A percentile compares a stretch with the other conserved stretches of the same genome.
These are phyloP conservation scores for Picea engelmannii DNA, from an alignment of 83 land plant species.

Conservation along the genomic window DNA sequence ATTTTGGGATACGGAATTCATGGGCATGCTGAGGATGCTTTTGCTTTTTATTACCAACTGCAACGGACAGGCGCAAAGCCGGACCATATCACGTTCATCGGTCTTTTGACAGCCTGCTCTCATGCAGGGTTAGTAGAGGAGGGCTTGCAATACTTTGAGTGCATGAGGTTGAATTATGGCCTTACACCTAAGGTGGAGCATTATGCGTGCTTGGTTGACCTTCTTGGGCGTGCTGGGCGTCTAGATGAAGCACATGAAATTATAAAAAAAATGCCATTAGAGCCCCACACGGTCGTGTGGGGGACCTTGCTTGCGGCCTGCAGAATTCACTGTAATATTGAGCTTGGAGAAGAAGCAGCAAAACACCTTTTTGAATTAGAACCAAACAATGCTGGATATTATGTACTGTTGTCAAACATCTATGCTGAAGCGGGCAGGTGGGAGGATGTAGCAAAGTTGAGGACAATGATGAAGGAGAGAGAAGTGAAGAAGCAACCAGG, in stretches of 20 bases:
- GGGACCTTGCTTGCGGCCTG: background rate
- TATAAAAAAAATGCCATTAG: background rate
- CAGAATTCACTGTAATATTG: too few relatives aligned
- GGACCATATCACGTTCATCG: conserved; percentile 30
- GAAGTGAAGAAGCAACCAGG: too few relatives aligned
- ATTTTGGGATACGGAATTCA: background rate
- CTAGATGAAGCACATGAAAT: background rate
- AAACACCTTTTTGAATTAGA: too few relatives aligned
- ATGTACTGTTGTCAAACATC: too few relatives aligned
- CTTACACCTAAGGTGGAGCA: background rate
- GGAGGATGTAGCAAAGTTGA: too few relatives aligned
- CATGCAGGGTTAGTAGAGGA: background rate
- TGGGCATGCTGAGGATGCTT: conserved; percentile 29
- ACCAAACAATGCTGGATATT: too few relatives aligned
- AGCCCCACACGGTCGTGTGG: background rate
- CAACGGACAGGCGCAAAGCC: conserved; percentile 32
- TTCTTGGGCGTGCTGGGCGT: background rate
- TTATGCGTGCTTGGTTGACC: background rate
- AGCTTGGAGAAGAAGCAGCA: too few relatives aligned
- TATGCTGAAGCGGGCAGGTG: too few relatives aligned
- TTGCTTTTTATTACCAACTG: conserved; percentile 28
- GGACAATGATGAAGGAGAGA: too few relatives aligned
- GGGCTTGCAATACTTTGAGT: background rate
- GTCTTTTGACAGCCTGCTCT: conserved; percentile 11
- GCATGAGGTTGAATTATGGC: background rate